A percentile compares a stretch with the other conserved stretches of the same genome.
These are phyloP conservation scores for Pseudomonodictys pantanalensis DNA, from an alignment of 495 filamentous ascomycete genomes.

Conservation along the genomic window DNA sequence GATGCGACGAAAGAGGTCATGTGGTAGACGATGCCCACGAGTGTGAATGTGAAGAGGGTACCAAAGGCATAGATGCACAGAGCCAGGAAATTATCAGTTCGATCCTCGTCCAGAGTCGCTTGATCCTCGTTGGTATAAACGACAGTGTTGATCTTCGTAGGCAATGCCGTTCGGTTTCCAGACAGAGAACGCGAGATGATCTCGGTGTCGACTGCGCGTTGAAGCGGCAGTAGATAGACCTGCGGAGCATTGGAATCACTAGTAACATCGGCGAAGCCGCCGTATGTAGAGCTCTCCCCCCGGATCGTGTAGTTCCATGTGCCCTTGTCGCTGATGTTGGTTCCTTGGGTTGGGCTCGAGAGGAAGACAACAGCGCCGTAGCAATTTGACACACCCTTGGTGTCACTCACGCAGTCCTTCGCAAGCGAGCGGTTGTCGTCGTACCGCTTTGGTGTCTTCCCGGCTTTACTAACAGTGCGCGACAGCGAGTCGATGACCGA, in stretches of 20 bases:
- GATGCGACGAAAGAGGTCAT: slow-evolving; percentile 67
- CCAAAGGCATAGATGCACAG: slow-evolving; percentile 60
- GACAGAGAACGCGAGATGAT: slow-evolving; percentile 36
- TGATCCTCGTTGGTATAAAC: slow-evolving; percentile 65
- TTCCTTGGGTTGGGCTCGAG: slow-evolving; percentile 61
- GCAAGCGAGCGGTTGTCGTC: slow-evolving; percentile 51
- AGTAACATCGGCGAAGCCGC: slow-evolving; percentile 53
- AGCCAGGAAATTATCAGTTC: slow-evolving; percentile 49
- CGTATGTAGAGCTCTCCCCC: slow-evolving; percentile 56
- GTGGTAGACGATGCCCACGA: slow-evolving; percentile 61
- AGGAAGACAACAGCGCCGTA: slow-evolving; percentile 73
- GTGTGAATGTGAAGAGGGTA: slow-evolving; percentile 47
- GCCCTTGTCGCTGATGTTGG: slow-evolving; percentile 30
- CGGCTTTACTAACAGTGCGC: slow-evolving; percentile 44
- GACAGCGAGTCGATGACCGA: slow-evolving; percentile 60
- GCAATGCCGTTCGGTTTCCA: slow-evolving; percentile 37
- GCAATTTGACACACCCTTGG: slow-evolving; percentile 65
- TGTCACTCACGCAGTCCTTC: slow-evolving; percentile 56
- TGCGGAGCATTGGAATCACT: slow-evolving; percentile 59
- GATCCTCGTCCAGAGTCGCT: slow-evolving; percentile 51
- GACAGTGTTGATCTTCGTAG: slow-evolving; percentile 53
- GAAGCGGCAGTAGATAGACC: slow-evolving; percentile 68
- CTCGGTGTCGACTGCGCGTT: slow-evolving; percentile 64
- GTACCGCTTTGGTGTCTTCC: slow-evolving; percentile 53
- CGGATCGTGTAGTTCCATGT: slow-evolving; percentile 77